Evolutionary conservation across 2,329 filamentous ascomycete species (phyloP).

Genomic region (Plectosphaerella plurivora): DNA sequence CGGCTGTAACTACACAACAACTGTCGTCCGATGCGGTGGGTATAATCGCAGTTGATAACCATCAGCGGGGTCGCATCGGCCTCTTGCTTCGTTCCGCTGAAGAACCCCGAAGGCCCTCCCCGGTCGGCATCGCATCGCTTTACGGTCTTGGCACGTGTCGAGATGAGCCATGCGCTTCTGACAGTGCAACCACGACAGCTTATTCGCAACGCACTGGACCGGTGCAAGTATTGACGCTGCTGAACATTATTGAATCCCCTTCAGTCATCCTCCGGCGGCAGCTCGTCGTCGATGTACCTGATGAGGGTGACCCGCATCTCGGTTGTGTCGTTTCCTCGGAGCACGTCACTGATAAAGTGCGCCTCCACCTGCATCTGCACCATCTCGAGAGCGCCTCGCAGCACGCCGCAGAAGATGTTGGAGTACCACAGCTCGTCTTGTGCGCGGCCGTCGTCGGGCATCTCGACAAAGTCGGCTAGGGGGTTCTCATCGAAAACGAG

Average conservation of each 20-base stretch:
- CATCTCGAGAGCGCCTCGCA: slow-evolving; percentile 93
- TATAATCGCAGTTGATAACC: no score
- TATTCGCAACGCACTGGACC: no score
- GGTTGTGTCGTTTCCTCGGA: slow-evolving; percentile 91
- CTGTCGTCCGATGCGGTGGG: no score
- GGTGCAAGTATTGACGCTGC: background rate
- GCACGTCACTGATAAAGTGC: slow-evolving; percentile 89
- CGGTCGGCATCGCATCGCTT: no score
- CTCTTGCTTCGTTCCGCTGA: no score
- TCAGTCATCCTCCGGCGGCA: slow-evolving; percentile 94
- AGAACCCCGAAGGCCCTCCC: no score
- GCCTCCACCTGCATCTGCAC: slow-evolving; percentile 99
- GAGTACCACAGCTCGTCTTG: slow-evolving; percentile 99
- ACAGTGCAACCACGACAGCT: no score
- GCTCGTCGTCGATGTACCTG: slow-evolving; percentile 94
- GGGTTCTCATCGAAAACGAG: slow-evolving; percentile 97
- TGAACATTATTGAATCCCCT: background rate
- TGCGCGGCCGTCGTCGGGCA: slow-evolving; percentile 90
- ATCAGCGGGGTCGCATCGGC: no score
- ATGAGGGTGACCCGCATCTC: slow-evolving; percentile 94
- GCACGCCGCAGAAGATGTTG: slow-evolving; percentile 90
- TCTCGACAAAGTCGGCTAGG: slow-evolving; percentile 92
- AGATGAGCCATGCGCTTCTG: no score
- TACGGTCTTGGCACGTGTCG: no score
- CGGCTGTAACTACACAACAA: no score